phyloP scores from a whole-genome alignment of 371 early-diverging fungal genomes.

The Circinella umbellata region DNA sequence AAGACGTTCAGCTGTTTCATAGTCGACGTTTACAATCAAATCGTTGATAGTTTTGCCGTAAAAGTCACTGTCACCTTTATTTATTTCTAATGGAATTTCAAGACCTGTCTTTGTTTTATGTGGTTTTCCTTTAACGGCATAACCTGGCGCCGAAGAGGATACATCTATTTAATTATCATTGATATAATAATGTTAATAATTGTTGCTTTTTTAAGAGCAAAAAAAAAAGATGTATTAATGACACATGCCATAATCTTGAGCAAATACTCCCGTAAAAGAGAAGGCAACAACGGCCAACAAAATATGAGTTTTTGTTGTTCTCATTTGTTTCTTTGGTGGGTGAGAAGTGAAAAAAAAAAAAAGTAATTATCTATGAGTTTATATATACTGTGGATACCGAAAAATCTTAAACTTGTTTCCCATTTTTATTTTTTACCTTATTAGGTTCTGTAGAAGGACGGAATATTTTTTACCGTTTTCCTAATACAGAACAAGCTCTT shows the following conservation, averaged over 20 bases:
- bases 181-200: no score
- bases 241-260: constrained; percentile 4
- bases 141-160: constrained; percentile 33
- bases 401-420: not conserved
- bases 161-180: constrained; percentile 9
- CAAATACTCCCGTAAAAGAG: not conserved
- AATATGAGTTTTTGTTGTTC: not conserved
- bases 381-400: not conserved
- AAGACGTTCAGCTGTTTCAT: constrained; percentile 53
- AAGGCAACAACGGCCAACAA: constrained; percentile 6
- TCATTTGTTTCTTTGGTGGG: not conserved
- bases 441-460: not conserved
- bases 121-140: constrained; percentile 33
- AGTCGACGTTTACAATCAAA: constrained; percentile 51
- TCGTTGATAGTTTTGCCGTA: constrained; percentile 53
- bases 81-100: constrained; percentile 32
- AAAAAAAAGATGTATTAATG: not conserved
- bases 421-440: not conserved
- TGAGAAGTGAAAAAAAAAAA: constrained; percentile 1
- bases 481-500: no score
- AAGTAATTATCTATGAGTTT: not conserved
- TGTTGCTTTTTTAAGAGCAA: no score
- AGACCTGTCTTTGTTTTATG: constrained; percentile 33
- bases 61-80: constrained; percentile 20
- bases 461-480: no score